These are phyloP conservation scores for Periconia sp. DNA, from an alignment of 2,329 filamentous ascomycete genomes.

Conservation along the genomic window DNA sequence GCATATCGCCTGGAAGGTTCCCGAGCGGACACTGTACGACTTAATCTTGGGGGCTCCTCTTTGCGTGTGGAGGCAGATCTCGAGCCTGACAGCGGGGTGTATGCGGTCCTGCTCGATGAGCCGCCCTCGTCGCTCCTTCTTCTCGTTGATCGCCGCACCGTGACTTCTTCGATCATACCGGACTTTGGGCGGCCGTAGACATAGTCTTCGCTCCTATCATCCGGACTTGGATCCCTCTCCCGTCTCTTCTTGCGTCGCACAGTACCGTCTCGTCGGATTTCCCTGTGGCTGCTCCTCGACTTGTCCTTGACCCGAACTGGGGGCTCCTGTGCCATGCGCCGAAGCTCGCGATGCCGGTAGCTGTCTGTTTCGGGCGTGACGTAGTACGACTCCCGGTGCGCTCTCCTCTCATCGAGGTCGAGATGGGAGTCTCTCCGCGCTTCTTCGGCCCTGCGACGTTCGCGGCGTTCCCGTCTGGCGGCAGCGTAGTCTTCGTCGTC, in stretches of 20 bases:
- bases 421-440: slow-evolving; percentile 32
- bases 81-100: slow-evolving; percentile 37
- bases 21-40: slow-evolving; percentile 35
- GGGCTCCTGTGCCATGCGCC: slow-evolving; percentile 37
- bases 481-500: slow-evolving; percentile 25
- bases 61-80: slow-evolving; percentile 32
- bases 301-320: slow-evolving; percentile 25
- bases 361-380: slow-evolving; percentile 32
- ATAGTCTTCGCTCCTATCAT: slow-evolving; percentile 33
- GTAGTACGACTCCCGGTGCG: slow-evolving; percentile 43
- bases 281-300: slow-evolving; percentile 29
- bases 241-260: slow-evolving; percentile 31
- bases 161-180: slow-evolving; percentile 31
- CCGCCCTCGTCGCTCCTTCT: slow-evolving; percentile 36
- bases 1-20: slow-evolving; percentile 31
- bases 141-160: slow-evolving; percentile 27
- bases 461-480: slow-evolving; percentile 34
- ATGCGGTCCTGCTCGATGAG: slow-evolving; percentile 36
- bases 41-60: slow-evolving; percentile 31
- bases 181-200: slow-evolving; percentile 34
- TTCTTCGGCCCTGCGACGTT: slow-evolving; percentile 36
- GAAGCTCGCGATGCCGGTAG: slow-evolving; percentile 17
- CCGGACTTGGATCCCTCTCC: slow-evolving; percentile 14
- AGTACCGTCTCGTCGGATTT: slow-evolving; percentile 31
- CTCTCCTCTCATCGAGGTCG: slow-evolving; percentile 45